A percentile compares a stretch with the other conserved stretches of the same genome.
Conservation (phyloP, 2,329 filamentous ascomycete genomes). For the Coniochaeta ligniaria region DNA sequence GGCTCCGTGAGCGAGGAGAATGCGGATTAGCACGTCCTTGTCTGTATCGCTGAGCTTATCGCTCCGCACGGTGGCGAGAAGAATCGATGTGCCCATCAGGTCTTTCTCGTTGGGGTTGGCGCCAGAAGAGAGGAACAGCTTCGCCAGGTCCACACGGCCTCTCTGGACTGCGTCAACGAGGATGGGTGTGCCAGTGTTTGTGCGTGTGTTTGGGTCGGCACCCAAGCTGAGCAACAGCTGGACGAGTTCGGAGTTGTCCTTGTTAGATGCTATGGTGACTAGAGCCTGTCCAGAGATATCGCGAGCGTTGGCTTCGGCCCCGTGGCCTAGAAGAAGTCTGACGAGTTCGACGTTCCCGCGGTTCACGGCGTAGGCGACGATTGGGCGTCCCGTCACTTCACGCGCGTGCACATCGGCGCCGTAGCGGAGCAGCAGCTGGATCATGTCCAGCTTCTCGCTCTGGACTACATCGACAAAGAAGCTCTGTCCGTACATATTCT, state of each 20-base stretch:
- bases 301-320: constrained; percentile 22
- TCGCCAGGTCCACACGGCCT: constrained; percentile 22
- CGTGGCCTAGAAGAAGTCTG: constrained; percentile 24
- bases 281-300: constrained; percentile 23
- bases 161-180: constrained; percentile 18
- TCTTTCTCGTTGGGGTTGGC: constrained; percentile 22
- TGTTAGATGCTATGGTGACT: constrained; percentile 17
- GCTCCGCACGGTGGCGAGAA: constrained; percentile 24
- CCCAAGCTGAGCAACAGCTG: constrained; percentile 22
- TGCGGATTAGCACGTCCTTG: constrained; percentile 17
- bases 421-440: constrained; percentile 18
- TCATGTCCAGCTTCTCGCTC: constrained; percentile 14
- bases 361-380: constrained; percentile 17
- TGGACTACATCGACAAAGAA: constrained; percentile 18
- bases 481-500: constrained; percentile 12
- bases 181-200: constrained; percentile 11
- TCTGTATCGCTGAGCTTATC: constrained; percentile 21
- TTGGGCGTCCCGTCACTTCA: constrained; percentile 11
- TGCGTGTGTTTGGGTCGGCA: constrained; percentile 25
- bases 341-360: constrained; percentile 22
- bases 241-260: constrained; percentile 14
- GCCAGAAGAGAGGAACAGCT: constrained; percentile 25
- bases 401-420: constrained; percentile 29
- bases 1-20: constrained; percentile 26
- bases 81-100: constrained; percentile 21